phyloP scores from a whole-genome alignment of 2,329 filamentous ascomycete species.

The Botrytis galanthina region DNA sequence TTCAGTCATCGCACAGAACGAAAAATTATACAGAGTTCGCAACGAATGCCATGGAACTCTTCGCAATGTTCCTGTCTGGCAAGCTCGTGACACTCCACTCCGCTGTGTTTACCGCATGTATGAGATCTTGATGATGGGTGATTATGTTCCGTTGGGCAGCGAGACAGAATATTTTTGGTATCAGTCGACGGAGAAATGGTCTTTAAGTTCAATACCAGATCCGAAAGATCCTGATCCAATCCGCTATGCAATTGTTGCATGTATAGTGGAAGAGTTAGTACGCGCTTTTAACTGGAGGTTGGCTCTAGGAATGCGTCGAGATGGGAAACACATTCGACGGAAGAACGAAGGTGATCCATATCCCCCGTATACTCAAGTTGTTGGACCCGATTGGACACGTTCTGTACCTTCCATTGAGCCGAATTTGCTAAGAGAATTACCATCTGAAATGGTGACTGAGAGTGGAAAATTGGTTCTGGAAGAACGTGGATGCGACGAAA shows the following conservation, averaged over 20 bases:
- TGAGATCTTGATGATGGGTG: background rate
- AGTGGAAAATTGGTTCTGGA: background rate
- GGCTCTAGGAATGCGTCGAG: background rate
- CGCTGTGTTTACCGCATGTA: conserved; percentile 5
- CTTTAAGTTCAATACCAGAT: background rate
- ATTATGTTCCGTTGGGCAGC: background rate
- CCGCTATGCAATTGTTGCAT: background rate
- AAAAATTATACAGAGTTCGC: background rate
- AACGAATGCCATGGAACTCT: background rate
- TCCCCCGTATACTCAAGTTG: background rate
- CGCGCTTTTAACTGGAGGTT: conserved; percentile 11
- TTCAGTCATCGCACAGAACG: background rate
- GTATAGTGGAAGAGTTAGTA: conserved; percentile 1
- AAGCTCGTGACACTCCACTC: conserved; percentile 1
- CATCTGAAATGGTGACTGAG: background rate
- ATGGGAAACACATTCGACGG: background rate
- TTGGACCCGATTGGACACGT: background rate
- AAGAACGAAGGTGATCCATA: background rate
- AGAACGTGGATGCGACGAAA: background rate
- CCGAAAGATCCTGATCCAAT: background rate
- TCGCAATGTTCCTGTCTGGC: background rate
- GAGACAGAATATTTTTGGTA: conserved; percentile 1
- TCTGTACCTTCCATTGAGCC: background rate
- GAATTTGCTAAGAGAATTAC: background rate
- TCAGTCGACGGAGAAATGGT: background rate